Base-by-base conservation (phyloP, 73 alveolate genomes). In the Paramecium pentaurelia region DNA sequence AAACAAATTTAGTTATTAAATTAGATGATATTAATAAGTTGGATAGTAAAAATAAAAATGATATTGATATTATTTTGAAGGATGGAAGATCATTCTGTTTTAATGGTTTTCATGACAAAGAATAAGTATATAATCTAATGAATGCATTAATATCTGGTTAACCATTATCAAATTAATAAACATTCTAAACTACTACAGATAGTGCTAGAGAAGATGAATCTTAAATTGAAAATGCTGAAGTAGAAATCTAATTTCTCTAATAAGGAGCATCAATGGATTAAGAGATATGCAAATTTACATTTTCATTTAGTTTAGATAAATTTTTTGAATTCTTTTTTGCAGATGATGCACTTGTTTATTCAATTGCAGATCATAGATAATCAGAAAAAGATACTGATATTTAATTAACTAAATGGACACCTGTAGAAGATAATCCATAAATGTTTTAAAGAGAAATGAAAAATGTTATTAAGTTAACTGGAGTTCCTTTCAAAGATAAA, bases 401-500 rank as follows among this genome's bases (percentile, higher is more conserved):
- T 44, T 45, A 42, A 80, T 44, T 80, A 44, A 20, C 77, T 20
- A 42, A 40, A 45, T 80, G 91, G 91, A 32, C 58, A 0, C 88
- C 88, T 16, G 40, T 44, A 8, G 91, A 80, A 47, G 91, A 80
- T 27, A 42, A 80, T 45, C 42, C 44, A 45, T 71, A 73, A 25
- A 45, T 64, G 58, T 80, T 80, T 47, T 80, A 40, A 6, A 80
- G 91, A 80, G 91, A 80, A 80, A 32, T 80, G 91, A 80, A 80
- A 47, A 40, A 34, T 32, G 75, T 80, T 27, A 80, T 80, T n/a
- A 80, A 80, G 30, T 80, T 80, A 80, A 20, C 58, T 4, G 75
- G 58, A 38, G 91, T 80, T 11, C 91, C 91, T 11, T 80, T 80
- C 14, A 80, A 80, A 80, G 91, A 80, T 80, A 80, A 47, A 80